These are phyloP conservation scores for Endocarpon pusillum DNA, from an alignment of 495 filamentous ascomycete species.

Conservation along the genomic window DNA sequence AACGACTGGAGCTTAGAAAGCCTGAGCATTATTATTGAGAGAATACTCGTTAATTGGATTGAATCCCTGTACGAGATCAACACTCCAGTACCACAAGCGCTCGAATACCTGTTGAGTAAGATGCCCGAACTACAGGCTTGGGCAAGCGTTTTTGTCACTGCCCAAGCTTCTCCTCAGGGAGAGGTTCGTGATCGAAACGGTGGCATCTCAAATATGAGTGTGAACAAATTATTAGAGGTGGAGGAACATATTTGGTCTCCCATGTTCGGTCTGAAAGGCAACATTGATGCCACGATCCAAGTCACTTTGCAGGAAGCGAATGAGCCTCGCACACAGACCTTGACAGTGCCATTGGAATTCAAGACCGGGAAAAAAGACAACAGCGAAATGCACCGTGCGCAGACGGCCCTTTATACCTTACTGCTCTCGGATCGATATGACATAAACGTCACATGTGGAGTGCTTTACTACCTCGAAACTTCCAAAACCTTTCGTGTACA, in stretches of 20 bases:
- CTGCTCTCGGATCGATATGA: constrained; percentile 89
- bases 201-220: constrained; percentile 53
- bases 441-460: constrained; percentile 69
- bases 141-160: constrained; percentile 64
- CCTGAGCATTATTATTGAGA: constrained; percentile 43
- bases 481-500: constrained; percentile 73
- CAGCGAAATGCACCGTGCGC: constrained; percentile 63
- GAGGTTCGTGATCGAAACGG: constrained; percentile 66
- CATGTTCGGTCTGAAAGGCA: constrained; percentile 91
- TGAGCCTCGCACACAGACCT: constrained; percentile 28
- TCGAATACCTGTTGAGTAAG: constrained; percentile 61
- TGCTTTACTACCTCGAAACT: constrained; percentile 87
- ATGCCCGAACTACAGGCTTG: constrained; percentile 61
- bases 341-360: constrained; percentile 84
- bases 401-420: constrained; percentile 87
- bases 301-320: constrained; percentile 54
- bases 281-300: constrained; percentile 95
- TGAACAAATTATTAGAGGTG: constrained; percentile 87
- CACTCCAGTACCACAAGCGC: constrained; percentile 50
- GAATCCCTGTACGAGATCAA: constrained; percentile 77
- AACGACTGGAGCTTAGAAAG: constrained; percentile 65
- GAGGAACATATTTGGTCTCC: constrained; percentile 98
- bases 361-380: constrained; percentile 79
- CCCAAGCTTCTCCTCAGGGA: constrained; percentile 51
- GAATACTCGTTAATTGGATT: constrained; percentile 49